Conservation (phyloP, 2,329 filamentous ascomycete genomes). For the Apiospora sp. region DNA sequence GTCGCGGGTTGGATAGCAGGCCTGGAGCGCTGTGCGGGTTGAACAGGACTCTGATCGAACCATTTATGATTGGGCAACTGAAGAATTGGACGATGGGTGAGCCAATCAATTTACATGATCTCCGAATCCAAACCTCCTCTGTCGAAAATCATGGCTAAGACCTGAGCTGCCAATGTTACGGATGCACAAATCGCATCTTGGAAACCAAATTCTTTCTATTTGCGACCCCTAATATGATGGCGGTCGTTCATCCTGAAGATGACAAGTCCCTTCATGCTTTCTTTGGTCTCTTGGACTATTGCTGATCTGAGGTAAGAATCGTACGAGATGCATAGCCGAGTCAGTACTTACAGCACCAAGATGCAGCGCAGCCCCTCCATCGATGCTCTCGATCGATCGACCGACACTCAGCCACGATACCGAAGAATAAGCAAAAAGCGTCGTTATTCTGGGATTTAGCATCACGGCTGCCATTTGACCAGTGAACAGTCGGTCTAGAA, state of each 20-base stretch:
- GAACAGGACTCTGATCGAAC: neutral
- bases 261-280: neutral
- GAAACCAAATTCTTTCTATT: neutral
- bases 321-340: neutral
- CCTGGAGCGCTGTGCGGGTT: neutral
- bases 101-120: slow-evolving; percentile 18
- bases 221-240: neutral
- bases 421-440: neutral
- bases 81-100: neutral
- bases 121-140: slow-evolving; percentile 10
- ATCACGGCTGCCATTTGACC: neutral
- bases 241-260: neutral
- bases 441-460: neutral
- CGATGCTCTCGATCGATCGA: slow-evolving; percentile 13
- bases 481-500: neutral
- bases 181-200: neutral
- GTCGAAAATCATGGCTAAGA: neutral
- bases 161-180: neutral
- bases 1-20: neutral
- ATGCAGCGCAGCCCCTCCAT: neutral
- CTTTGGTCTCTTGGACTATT: neutral
- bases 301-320: neutral
- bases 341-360: neutral
- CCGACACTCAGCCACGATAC: neutral
- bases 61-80: slow-evolving; percentile 1